phyloP scores from a whole-genome alignment of 2,329 filamentous ascomycete genomes.

The Fusarium pilosicola region DNA sequence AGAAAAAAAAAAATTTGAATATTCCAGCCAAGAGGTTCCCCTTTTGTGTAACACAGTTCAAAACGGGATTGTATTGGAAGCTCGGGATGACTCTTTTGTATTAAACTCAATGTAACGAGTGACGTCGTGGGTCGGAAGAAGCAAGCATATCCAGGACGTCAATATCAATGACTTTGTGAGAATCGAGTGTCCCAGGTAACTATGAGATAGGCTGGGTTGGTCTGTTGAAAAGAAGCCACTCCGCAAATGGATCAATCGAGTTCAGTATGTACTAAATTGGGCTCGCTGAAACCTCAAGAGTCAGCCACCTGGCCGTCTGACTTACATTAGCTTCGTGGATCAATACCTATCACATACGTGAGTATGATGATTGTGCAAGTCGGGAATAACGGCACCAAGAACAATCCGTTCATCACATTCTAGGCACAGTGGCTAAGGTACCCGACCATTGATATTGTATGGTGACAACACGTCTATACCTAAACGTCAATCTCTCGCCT shows the following conservation, averaged over 20 bases:
- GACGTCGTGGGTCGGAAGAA: background rate
- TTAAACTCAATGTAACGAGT: background rate
- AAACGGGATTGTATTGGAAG: background rate
- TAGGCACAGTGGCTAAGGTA: constrained; percentile 12
- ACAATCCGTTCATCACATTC: background rate
- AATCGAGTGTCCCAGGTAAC: background rate
- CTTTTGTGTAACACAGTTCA: background rate
- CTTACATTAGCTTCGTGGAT: constrained; percentile 13
- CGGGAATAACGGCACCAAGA: constrained; percentile 15
- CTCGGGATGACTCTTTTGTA: background rate
- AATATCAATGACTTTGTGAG: background rate
- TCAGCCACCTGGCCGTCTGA: constrained; percentile 12
- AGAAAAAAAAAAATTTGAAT: background rate
- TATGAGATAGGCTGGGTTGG: background rate
- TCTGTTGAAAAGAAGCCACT: background rate
- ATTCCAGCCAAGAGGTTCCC: background rate
- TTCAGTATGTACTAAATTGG: background rate
- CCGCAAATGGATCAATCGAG: background rate
- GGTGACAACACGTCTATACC: background rate
- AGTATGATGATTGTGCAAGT: constrained; percentile 1
- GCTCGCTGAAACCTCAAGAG: constrained; percentile 1
- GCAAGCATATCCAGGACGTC: background rate
- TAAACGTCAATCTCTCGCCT: background rate
- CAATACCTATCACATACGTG: background rate
- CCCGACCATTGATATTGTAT: constrained; percentile 5